These are phyloP conservation scores for Pseudopyricularia javanii DNA, from an alignment of 2,329 filamentous ascomycete genomes.

Conservation along the genomic window DNA sequence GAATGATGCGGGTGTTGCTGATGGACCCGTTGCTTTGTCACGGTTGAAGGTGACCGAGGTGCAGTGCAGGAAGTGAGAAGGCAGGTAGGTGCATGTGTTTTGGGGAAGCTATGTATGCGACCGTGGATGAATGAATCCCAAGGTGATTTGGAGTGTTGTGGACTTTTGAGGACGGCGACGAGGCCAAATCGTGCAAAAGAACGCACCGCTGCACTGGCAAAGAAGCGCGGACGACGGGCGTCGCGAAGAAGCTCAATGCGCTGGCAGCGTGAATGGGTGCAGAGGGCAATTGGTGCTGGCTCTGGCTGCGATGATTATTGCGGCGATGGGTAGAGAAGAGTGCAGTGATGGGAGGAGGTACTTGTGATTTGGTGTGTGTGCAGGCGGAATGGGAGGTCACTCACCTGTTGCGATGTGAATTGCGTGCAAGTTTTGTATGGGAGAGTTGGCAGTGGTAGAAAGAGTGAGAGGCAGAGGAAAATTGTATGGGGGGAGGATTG, in stretches of 20 bases:
- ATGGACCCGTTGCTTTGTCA: neutral
- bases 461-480: slow-evolving; percentile 37
- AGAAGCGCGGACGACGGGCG: neutral
- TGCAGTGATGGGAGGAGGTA: slow-evolving; percentile 21
- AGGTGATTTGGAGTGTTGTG: neutral
- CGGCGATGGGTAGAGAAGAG: neutral
- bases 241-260: slow-evolving; percentile 1
- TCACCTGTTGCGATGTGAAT: slow-evolving; percentile 40
- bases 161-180: neutral
- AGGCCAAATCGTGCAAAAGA: neutral
- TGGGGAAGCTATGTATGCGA: neutral
- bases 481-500: slow-evolving; percentile 41
- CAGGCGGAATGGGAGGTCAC: slow-evolving; percentile 34
- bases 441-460: slow-evolving; percentile 24
- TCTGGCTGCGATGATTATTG: slow-evolving; percentile 1
- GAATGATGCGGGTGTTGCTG: neutral
- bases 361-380: slow-evolving; percentile 25
- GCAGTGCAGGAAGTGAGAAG: neutral
- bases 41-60: neutral
- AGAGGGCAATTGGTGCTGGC: neutral
- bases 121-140: neutral
- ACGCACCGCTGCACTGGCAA: neutral
- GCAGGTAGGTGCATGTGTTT: neutral
- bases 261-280: neutral
- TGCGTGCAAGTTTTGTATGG: slow-evolving; percentile 46